Evolutionary conservation across 139 green algal species (phyloP), one percentile per base, ranked within the genome.

Genomic region (Raphidocelis subcapitata): DNA sequence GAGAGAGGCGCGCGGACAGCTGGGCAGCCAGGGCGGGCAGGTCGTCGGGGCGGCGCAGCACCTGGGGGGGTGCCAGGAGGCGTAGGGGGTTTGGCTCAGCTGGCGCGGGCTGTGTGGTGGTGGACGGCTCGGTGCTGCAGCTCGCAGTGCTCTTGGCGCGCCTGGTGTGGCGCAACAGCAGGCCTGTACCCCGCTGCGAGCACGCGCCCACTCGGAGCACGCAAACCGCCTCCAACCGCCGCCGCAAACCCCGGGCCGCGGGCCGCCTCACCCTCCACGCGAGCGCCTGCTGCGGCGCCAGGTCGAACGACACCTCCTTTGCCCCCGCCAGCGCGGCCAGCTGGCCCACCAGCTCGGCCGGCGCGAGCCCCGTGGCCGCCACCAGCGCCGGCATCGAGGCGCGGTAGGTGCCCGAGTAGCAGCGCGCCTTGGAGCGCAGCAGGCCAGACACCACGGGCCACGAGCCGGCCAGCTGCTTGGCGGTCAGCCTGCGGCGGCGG

Each of bases 241-340:
- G n/a, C n/a, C n/a, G n/a, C n/a, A 29, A 24, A 51, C 46, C 51
- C 32, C 21, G 63, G 32, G 4, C 41, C 10, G 26, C 46, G 32
- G 24, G 33, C 54, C 54, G 28, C 71, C 32, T 36, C 59, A 79
- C 62, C 32, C 61, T 33, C 73, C 73, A 91, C 0, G 71, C 62
- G 0, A 85, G 78, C 3, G 80, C 85, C 41, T 65, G 67, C 32
- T 82, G 65, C 15, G 62, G 74, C 24, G 72, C 75, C 44, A 88
- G 32, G 78, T 92, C 82, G 74, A 92, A 92, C 12, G 81, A 76
- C 28, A 96, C 82, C 72, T 89, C 79, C 0, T 82, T 57, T 31
- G 46, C 28, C 0, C 59, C 37, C 12, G 90, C 88, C 35, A 95
- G 77, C 44, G 70, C 72, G 21, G 76, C 37, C 61, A 94, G 75